Base-by-base conservation (phyloP, 108 stramenopile genomes). In the Fragilaria crotonensis region DNA sequence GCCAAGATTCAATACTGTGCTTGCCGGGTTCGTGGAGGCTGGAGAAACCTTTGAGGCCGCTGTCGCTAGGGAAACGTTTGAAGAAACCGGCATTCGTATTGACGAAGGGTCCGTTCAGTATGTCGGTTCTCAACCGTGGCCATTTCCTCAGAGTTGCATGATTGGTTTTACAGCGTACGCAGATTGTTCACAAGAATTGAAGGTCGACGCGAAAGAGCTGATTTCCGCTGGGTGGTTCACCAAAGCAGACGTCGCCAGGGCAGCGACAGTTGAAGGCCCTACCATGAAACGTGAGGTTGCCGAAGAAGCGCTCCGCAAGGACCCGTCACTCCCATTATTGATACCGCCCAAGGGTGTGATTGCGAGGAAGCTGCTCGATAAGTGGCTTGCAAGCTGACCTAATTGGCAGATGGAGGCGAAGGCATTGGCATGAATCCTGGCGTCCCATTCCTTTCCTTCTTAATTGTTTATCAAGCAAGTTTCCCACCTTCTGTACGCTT, bases 11-110 rank as follows among this genome's bases (percentile, higher is more conserved):
- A 75, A 83, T 49, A 89, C 91, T 3, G 74, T 74, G 0, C 49
- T 93, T 18, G 91, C 91, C 17, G 91, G 91, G 5, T 93, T 93
- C 60, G 85, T 93, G 0, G 91, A 93, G 55, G 86, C 85, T 3
- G 91, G 91, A 9, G 91, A 93, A 72, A 85, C 84, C 11, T 77
- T 87, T 52, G 91, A 93, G 68, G 45, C 41, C 45, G 85, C 85
- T 32, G 84, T 87, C 7, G 60, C 58, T 2, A 63, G 91, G 31
- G 91, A 93, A 61, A 77, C 78, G 2, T 64, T 53, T 20, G 91
- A 93, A 66, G 91, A 93, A 53, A 76, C 80, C 28, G 91, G 91
- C 0, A 63, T 80, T 4, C 47, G 32, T 22, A 57, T 89, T 25
- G 77, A 84, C 56, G 30, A 26, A 29, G 57, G 74, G 0, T 68